Base-by-base conservation (phyloP, 129 eudicot genomes). In the Smallanthus sonchifolius region DNA sequence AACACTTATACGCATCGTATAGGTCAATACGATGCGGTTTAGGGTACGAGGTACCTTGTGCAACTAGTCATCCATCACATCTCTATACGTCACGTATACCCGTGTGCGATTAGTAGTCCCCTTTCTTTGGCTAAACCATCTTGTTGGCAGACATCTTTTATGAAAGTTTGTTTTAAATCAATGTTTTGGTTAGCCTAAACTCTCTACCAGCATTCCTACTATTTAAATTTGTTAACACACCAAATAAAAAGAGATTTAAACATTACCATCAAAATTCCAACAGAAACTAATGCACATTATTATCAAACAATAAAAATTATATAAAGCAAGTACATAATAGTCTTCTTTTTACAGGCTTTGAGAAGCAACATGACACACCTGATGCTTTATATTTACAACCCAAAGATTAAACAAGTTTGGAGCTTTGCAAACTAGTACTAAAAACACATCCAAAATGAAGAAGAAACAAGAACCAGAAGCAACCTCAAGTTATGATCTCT, bases 401-500 rank as follows among this genome's bases (percentile, higher is more conserved):
- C 35, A 52, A 67, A 40, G 57, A 40, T 55, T 28, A 28, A 63
- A 74, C 45, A 48, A 45, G 62, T 62, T 74, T 15, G 2, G 67
- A 66, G 49, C n/a, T 63, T 38, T 68, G 75, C 66, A 39, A 52
- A 62, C 35, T 38, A 43, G 10, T 16, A 7, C 78, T 61, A 61
- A 16, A 57, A 40, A n/a, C 20, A 14, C 2, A 4, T 61, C 67
- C 57, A 57, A 40, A 42, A 9, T 17, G 9, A 34, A 63, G 32
- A 37, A 75, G 14, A 19, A 24, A 65, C 11, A 10, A 76, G 14
- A 67, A 54, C 60, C 74, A 32, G n/a, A 54, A 56, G 36, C 80
- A 32, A 67, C 75, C 75, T 78, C 72, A 78, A 70, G 77, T 82
- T 67, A 86, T 69, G 77, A 86, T 86, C 74, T 86, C 90, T 67